Conservation (phyloP, 306 rosid species). For the Prunus fruticosa region DNA sequence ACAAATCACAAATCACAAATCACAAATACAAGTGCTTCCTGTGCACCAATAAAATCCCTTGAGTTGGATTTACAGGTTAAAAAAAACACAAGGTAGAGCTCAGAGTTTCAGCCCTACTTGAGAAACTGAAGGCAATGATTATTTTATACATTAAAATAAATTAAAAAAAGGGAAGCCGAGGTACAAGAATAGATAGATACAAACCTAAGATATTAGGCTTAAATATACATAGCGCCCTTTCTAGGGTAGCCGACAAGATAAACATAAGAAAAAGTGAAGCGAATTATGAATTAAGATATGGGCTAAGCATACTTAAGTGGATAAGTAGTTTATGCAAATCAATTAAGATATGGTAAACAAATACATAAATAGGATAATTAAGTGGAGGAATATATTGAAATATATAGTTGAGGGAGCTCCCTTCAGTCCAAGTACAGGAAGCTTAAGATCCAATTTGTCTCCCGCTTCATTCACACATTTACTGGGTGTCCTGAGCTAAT, state of each 20-base stretch:
- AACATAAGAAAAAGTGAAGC: neutral
- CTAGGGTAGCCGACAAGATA: slow-evolving; percentile 11
- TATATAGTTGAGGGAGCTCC: slow-evolving; percentile 79
- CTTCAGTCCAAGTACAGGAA: slow-evolving; percentile 97
- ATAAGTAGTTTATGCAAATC: neutral
- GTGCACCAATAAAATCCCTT: no score
- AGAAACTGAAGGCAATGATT: neutral
- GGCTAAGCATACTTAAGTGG: neutral
- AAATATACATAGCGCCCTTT: neutral
- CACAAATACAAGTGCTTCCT: neutral
- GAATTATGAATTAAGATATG: neutral
- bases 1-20: neutral
- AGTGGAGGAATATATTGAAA: neutral
- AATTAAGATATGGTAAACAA: neutral
- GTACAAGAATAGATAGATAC: neutral
- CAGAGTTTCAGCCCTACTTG: neutral
- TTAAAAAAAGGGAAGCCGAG: neutral
- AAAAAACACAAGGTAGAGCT: neutral
- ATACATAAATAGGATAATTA: neutral
- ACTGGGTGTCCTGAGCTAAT: slow-evolving; percentile 29
- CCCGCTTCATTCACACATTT: slow-evolving; percentile 96
- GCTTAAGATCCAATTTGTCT: slow-evolving; percentile 79
- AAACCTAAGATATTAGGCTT: neutral
- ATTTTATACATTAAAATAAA: neutral
- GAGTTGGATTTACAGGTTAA: neutral